phyloP scores from a whole-genome alignment of 1,284 basidiomycete species.

The Phellopilus nigrolimitatus region DNA sequence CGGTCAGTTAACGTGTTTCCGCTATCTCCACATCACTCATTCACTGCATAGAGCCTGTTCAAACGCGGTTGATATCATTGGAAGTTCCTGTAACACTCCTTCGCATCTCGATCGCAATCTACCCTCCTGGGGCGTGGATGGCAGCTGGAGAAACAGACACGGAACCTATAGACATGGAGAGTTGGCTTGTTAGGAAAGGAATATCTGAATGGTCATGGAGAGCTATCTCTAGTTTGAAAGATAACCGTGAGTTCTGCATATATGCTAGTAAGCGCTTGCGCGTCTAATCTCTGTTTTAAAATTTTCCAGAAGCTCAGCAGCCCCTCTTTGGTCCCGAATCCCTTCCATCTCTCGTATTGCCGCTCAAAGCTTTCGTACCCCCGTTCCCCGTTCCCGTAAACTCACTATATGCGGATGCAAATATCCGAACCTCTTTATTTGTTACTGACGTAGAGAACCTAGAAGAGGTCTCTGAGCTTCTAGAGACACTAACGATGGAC shows the following conservation, averaged over 20 bases:
- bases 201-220: conserved; percentile 76
- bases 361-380: conserved; percentile 53
- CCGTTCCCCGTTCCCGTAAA: conserved; percentile 39
- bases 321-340: conserved; percentile 56
- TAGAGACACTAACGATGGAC: conserved; percentile 74
- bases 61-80: conserved; percentile 57
- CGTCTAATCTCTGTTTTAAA: not conserved
- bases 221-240: conserved; percentile 59
- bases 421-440: conserved; percentile 47
- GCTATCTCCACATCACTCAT: conserved; percentile 1
- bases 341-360: conserved; percentile 56
- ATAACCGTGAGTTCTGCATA: conserved; percentile 43
- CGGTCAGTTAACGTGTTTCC: conserved; percentile 40
- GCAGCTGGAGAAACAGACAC: conserved; percentile 28
- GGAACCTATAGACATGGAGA: conserved; percentile 37
- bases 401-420: conserved; percentile 38
- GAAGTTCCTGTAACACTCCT: conserved; percentile 65
- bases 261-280: not conserved
- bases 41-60: conserved; percentile 56
- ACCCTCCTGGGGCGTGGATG: conserved; percentile 63
- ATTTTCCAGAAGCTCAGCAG: conserved; percentile 34
- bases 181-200: conserved; percentile 60
- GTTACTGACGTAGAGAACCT: conserved; percentile 67
- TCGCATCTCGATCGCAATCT: conserved; percentile 62
- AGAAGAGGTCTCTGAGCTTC: conserved; percentile 65